Percentiles rank a stretch among this genome's conserved stretches.
These are phyloP conservation scores for Corylus avellana DNA, from an alignment of 306 rosid species.

Conservation along the genomic window DNA sequence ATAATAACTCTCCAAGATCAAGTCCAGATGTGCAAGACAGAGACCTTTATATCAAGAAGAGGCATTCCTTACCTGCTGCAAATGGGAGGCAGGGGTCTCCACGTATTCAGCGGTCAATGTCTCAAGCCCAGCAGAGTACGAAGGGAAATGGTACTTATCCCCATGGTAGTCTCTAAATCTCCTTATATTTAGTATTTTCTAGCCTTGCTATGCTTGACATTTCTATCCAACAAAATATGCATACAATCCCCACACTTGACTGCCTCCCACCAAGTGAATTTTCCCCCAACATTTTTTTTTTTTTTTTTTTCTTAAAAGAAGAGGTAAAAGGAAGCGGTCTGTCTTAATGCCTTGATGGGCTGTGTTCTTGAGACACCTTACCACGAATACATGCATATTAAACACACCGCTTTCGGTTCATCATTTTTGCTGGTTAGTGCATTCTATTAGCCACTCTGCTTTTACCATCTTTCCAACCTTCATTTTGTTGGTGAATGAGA, in stretches of 20 bases:
- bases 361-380: not conserved
- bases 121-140: slow-evolving; percentile 65
- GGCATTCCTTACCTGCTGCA: slow-evolving; percentile 87
- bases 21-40: slow-evolving; percentile 90
- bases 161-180: slow-evolving; percentile 34
- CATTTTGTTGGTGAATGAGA: no score
- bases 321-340: not conserved
- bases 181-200: not conserved
- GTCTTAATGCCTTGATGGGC: not conserved
- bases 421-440: not conserved
- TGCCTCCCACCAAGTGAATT: not conserved
- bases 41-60: slow-evolving; percentile 65
- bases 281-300: no score
- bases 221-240: not conserved
- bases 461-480: slow-evolving; percentile 1
- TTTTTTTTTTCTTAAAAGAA: not conserved
- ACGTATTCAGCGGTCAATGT: slow-evolving; percentile 56
- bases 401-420: not conserved
- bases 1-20: slow-evolving; percentile 74
- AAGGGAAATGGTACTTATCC: slow-evolving; percentile 51
- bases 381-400: not conserved
- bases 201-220: not conserved
- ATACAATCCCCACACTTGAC: not conserved
- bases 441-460: slow-evolving; percentile 12
- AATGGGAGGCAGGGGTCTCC: slow-evolving; percentile 88